These are phyloP conservation scores for Alternaria atra DNA, from an alignment of 2,329 filamentous ascomycete species.

Conservation along the genomic window DNA sequence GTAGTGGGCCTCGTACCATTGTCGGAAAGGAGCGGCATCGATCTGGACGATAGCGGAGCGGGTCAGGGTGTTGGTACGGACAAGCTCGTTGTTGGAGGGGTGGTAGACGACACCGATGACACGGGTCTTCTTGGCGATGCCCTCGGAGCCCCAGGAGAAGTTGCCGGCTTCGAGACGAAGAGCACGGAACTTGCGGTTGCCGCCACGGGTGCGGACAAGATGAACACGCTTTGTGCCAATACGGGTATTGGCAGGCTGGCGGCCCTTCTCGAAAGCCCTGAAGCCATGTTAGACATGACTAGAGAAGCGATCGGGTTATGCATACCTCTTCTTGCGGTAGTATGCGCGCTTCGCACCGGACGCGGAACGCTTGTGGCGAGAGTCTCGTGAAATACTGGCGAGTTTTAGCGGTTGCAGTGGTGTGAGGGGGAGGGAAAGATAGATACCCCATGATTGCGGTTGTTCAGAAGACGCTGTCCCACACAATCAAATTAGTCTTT, in stretches of 20 bases:
- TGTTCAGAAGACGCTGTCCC: slow-evolving; percentile 54
- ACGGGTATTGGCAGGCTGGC: slow-evolving; percentile 99
- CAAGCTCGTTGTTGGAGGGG: slow-evolving; percentile 99
- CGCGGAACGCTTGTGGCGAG: slow-evolving; percentile 99
- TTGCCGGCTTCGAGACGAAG: slow-evolving; percentile 98
- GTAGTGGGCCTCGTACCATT: slow-evolving; percentile 99
- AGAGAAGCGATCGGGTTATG: slow-evolving; percentile 69
- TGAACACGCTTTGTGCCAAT: slow-evolving; percentile 97
- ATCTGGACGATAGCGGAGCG: slow-evolving; percentile 98
- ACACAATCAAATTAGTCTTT: slow-evolving; percentile 40
- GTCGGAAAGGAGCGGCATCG: slow-evolving; percentile 97
- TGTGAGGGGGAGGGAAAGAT: slow-evolving; percentile 16
- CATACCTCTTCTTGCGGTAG: slow-evolving; percentile 68
- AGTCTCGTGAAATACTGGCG: slow-evolving; percentile 95
- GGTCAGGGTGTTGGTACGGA: slow-evolving; percentile 99
- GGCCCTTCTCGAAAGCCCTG: slow-evolving; percentile 99
- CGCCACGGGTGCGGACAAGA: slow-evolving; percentile 95
- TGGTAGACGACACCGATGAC: slow-evolving; percentile 99
- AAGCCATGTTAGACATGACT: slow-evolving; percentile 69
- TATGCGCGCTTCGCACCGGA: slow-evolving; percentile 87
- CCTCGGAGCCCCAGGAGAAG: slow-evolving; percentile 99
- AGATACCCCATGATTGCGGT: slow-evolving; percentile 64
- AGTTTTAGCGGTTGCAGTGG: slow-evolving; percentile 47
- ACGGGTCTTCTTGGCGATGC: slow-evolving; percentile 97
- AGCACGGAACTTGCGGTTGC: slow-evolving; percentile 99